Evolutionary conservation across 768 basidiomycete species (phyloP).

Genomic region (Scleroderma citrinum): DNA sequence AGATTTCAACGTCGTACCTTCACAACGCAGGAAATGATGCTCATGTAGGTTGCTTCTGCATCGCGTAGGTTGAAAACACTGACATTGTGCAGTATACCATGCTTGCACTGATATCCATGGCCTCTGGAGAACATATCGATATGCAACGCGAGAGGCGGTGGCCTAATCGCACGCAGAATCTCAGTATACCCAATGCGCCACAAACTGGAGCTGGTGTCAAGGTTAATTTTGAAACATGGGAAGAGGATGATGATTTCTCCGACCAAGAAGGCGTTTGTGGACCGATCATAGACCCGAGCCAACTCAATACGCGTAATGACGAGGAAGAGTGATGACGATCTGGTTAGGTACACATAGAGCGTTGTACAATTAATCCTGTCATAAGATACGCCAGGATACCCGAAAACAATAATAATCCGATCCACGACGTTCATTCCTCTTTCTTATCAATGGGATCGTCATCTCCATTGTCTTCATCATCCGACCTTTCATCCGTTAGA

Average conservation of each 20-base stretch:
- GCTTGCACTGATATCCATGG: conserved; percentile 62
- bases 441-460: conserved; percentile 25
- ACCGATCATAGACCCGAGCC: conserved; percentile 15
- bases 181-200: conserved; percentile 9
- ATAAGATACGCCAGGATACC: neutral
- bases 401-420: neutral
- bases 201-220: conserved; percentile 32
- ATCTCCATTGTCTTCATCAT: conserved; percentile 59
- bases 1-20: conserved; percentile 46
- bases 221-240: conserved; percentile 54
- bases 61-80: neutral
- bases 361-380: neutral
- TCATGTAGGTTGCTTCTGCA: conserved; percentile 42
- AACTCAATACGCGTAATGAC: conserved; percentile 2
- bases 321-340: conserved; percentile 1
- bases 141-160: conserved; percentile 73
- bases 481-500: conserved; percentile 72
- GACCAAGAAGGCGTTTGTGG: conserved; percentile 39
- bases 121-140: conserved; percentile 65
- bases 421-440: conserved; percentile 19
- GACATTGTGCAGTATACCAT: conserved; percentile 57
- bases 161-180: conserved; percentile 51
- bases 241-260: conserved; percentile 47
- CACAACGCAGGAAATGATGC: conserved; percentile 92
- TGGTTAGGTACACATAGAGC: neutral